These are phyloP conservation scores for Lentinula sp. DNA, from an alignment of 768 basidiomycete species.

Conservation along the genomic window DNA sequence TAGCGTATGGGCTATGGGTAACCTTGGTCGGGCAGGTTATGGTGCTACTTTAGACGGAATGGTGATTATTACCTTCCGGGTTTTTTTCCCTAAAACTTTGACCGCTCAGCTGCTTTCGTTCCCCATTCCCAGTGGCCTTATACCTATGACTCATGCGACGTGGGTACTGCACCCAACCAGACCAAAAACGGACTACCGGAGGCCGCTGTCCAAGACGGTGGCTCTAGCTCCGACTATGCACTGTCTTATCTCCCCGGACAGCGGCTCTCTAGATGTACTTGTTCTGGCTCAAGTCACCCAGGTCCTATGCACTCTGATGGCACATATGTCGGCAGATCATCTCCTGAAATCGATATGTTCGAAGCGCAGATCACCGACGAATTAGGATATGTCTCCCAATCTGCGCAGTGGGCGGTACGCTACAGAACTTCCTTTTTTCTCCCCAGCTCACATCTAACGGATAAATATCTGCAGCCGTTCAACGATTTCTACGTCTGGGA, in stretches of 20 bases:
- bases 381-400: conserved; percentile 69
- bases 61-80: conserved; percentile 30
- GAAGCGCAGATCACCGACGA: conserved; percentile 64
- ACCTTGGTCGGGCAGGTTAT: conserved; percentile 67
- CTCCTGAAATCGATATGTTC: conserved; percentile 89
- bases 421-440: background rate
- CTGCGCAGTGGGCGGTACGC: conserved; percentile 75
- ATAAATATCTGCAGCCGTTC: conserved; percentile 49
- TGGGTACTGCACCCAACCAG: conserved; percentile 82
- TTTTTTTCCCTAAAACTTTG: conserved; percentile 21
- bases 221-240: conserved; percentile 28
- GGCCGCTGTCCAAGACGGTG: conserved; percentile 58
- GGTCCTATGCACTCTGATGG: conserved; percentile 74
- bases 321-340: conserved; percentile 71
- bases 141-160: conserved; percentile 75
- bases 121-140: conserved; percentile 63
- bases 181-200: conserved; percentile 62
- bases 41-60: conserved; percentile 80
- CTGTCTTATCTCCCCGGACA: conserved; percentile 81
- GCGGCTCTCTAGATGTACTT: conserved; percentile 81
- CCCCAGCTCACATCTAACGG: background rate
- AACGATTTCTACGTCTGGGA: conserved; percentile 66
- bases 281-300: conserved; percentile 74
- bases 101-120: conserved; percentile 2
- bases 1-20: conserved; percentile 62